These are phyloP conservation scores for Phytophthora pluvialis DNA, from an alignment of 352 stramenopile species.

Conservation along the genomic window DNA sequence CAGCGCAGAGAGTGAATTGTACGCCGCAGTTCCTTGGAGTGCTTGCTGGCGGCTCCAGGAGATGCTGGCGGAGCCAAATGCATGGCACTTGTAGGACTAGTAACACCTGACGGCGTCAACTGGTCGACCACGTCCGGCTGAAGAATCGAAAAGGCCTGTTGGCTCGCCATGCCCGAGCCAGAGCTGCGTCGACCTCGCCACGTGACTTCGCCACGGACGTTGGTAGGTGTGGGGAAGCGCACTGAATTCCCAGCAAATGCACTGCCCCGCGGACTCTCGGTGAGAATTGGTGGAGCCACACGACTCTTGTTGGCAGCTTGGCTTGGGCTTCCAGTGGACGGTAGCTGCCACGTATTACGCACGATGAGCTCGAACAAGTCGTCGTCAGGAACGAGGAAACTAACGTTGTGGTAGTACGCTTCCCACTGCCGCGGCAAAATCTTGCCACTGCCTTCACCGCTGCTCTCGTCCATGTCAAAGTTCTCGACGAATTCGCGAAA, in stretches of 20 bases:
- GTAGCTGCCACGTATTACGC: slow-evolving; percentile 85
- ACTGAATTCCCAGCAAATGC: slow-evolving; percentile 5
- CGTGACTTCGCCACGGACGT: slow-evolving; percentile 6
- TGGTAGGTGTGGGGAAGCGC: slow-evolving; percentile 27
- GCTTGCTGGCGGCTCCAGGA: slow-evolving; percentile 30
- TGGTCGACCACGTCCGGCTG: slow-evolving; percentile 65
- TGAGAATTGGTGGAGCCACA: background rate
- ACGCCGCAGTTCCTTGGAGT: slow-evolving; percentile 69
- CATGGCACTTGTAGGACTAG: slow-evolving; percentile 15
- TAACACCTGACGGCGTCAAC: slow-evolving; percentile 17
- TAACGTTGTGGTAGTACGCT: slow-evolving; percentile 92
- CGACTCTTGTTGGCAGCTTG: slow-evolving; percentile 13
- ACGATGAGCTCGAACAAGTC: slow-evolving; percentile 92
- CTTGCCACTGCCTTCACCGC: slow-evolving; percentile 16
- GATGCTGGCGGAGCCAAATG: slow-evolving; percentile 15
- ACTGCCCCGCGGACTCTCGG: slow-evolving; percentile 15
- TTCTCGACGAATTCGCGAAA: slow-evolving; percentile 84
- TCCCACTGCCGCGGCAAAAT: slow-evolving; percentile 63
- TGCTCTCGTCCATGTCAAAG: slow-evolving; percentile 63
- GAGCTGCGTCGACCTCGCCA: slow-evolving; percentile 23
- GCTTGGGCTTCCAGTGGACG: background rate
- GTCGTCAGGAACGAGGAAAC: slow-evolving; percentile 86
- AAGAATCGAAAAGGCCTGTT: slow-evolving; percentile 65
- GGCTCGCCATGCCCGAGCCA: slow-evolving; percentile 53
- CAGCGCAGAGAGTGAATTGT: slow-evolving; percentile 59